Evolutionary conservation across 106 monocot genomes (phyloP), one percentile per base, ranked within the genome.

Genomic region (Hemerocallis citrina): DNA sequence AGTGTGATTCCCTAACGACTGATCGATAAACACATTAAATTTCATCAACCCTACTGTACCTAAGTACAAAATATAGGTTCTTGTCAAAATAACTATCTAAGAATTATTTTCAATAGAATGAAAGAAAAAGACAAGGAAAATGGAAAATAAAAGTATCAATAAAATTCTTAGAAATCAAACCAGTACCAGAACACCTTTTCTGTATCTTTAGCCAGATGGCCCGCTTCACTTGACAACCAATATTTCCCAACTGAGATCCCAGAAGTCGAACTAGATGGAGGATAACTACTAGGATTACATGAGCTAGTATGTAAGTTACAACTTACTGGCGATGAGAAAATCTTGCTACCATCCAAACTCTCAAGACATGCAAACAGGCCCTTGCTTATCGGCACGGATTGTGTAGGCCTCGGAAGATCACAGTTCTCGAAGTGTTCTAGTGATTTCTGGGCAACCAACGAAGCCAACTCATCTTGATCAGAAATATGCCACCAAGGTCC

Each of bases 401-500:
- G 77, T 38, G 69, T 61, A 7, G 95, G 84, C 34, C 60, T 71
- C 15, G 95, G 95, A 39, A 96, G 81, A 69, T 96, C 95, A 62
- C 90, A 90, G 43, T 96, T 96, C 68, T 83, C 95, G 60, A 90
- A 57, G 47, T 81, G 68, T 56, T 83, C 39, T 37, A 59, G 24
- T 57, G 84, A 72, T 54, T 84, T 90, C 59, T 96, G 78, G 3
- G 90, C 86, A 47, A 96, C 90, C 62, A 96, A 64, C 19, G 55
- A 69, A 71, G 86, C 90, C 65, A 96, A 64, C 30, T 90, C 95
- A 67, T 84, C 86, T 69, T 71, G 68, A 64, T 90, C 90, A 37
- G 80, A 38, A 63, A 81, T 64, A 37, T 76, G 72, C 95, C 95
- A 96, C 90, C 90, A 96, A 8, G 90, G 86, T 19, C 74, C 76